Evolutionary conservation across 2,329 filamentous ascomycete genomes (phyloP).

Genomic region (Aspergillus niger): DNA sequence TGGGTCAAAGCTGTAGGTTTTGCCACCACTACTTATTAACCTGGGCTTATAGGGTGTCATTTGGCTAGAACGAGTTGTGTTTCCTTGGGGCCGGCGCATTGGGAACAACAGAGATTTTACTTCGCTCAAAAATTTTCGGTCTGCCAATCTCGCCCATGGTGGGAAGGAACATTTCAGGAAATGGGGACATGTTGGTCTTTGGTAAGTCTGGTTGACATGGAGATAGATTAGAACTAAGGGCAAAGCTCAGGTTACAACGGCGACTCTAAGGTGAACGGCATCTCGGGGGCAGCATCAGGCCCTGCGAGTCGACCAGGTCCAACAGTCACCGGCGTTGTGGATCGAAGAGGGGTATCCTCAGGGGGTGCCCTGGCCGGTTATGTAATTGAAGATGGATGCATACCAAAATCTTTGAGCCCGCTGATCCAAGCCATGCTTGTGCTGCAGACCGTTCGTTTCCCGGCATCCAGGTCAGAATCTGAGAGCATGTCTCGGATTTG

Average conservation of each 20-base stretch:
- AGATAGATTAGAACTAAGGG: constrained; percentile 27
- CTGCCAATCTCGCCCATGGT: constrained; percentile 60
- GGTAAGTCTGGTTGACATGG: neutral
- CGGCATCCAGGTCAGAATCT: neutral
- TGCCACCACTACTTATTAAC: neutral
- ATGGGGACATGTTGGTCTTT: constrained; percentile 6
- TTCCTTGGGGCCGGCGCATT: constrained; percentile 67
- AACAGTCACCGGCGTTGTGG: constrained; percentile 21
- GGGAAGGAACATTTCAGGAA: constrained; percentile 36
- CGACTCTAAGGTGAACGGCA: neutral
- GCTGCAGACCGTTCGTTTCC: constrained; percentile 9
- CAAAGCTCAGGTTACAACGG: neutral
- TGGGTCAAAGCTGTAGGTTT: constrained; percentile 60
- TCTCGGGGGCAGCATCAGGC: constrained; percentile 29
- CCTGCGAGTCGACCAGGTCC: constrained; percentile 12
- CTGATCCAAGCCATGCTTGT: constrained; percentile 15
- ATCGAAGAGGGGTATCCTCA: constrained; percentile 8
- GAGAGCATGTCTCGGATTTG: neutral
- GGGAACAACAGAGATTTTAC: constrained; percentile 66
- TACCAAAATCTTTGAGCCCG: constrained; percentile 18
- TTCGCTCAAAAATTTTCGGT: constrained; percentile 62
- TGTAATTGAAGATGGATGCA: constrained; percentile 22
- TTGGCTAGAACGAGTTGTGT: constrained; percentile 55
- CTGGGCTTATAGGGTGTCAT: neutral
- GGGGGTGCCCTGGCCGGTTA: constrained; percentile 16